Conservation (phyloP, 108 stramenopile genomes). For the Fragilaria crotonensis region DNA sequence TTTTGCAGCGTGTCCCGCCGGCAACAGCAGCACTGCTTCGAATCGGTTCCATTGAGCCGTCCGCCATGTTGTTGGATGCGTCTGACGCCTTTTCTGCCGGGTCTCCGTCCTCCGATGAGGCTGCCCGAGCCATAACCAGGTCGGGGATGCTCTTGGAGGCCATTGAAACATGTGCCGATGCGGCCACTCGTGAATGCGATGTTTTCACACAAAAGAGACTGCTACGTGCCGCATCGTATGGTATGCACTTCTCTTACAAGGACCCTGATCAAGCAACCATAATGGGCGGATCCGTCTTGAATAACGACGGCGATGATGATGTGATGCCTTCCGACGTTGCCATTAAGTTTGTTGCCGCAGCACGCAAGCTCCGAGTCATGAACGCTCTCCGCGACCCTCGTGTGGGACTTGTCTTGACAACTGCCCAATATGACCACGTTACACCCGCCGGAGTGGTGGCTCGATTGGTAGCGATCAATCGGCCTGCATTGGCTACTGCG, state of each 20-base stretch:
- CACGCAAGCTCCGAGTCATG: conserved; percentile 76
- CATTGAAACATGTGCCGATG: conserved; percentile 77
- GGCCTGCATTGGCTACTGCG: conserved; percentile 63
- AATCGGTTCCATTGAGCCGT: conserved; percentile 89
- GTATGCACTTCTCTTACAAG: conserved; percentile 84
- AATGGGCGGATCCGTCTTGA: conserved; percentile 26
- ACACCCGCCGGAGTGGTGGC: conserved; percentile 72
- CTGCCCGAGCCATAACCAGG: conserved; percentile 56
- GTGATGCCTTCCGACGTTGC: conserved; percentile 49
- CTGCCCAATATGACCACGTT: conserved; percentile 79
- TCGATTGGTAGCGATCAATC: conserved; percentile 52
- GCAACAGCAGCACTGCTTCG: conserved; percentile 77
- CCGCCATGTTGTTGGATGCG: conserved; percentile 92
- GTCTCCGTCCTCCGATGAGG: conserved; percentile 74
- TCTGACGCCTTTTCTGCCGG: conserved; percentile 89
- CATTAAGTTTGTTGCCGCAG: conserved; percentile 56
- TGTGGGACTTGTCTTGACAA: conserved; percentile 81
- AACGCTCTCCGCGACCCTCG: conserved; percentile 71
- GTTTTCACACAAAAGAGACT: conserved; percentile 77
- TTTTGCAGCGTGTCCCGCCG: conserved; percentile 90
- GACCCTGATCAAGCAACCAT: conserved; percentile 18
- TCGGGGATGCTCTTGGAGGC: conserved; percentile 67
- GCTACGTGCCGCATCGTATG: conserved; percentile 88
- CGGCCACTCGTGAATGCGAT: conserved; percentile 87
- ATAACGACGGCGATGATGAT: conserved; percentile 10